Conservation (phyloP, 306 rosid species). For the Dalbergia cochinchinensis region DNA sequence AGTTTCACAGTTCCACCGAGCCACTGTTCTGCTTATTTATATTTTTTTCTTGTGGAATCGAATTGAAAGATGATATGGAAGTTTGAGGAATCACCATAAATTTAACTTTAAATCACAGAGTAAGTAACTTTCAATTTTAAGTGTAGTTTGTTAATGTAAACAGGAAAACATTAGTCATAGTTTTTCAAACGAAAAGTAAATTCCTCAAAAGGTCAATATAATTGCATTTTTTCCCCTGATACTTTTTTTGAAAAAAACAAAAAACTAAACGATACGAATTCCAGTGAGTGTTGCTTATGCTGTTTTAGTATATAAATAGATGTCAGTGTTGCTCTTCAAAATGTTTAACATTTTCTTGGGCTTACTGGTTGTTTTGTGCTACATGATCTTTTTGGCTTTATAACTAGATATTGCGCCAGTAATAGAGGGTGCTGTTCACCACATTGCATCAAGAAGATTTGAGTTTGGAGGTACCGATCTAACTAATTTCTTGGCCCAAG, state of each 20-base stretch:
- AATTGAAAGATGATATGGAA: neutral
- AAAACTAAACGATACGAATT: constrained; percentile 11
- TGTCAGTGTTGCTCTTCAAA: neutral
- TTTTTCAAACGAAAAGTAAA: neutral
- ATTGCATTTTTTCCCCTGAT: neutral
- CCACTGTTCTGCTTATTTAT: neutral
- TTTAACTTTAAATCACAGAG: neutral
- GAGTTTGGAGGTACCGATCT: constrained; percentile 90
- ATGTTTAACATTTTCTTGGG: neutral
- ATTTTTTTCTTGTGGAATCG: constrained; percentile 8
- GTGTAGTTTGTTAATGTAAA: neutral
- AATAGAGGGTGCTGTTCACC: constrained; percentile 97
- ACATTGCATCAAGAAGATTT: constrained; percentile 88
- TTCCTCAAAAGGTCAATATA: neutral
- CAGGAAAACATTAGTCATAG: neutral
- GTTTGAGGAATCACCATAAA: constrained; percentile 12
- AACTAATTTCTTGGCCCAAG: constrained; percentile 84
- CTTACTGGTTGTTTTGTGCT: constrained; percentile 20
- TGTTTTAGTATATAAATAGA: constrained; percentile 8
- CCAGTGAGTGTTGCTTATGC: neutral
- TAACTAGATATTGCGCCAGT: constrained; percentile 92
- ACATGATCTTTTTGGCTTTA: constrained; percentile 37
- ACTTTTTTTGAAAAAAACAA: too few relatives aligned
- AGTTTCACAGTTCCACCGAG: too few relatives aligned
- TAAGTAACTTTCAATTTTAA: neutral